Conservation (phyloP, 2,329 filamentous ascomycete species). For the Apiospora aurea region DNA sequence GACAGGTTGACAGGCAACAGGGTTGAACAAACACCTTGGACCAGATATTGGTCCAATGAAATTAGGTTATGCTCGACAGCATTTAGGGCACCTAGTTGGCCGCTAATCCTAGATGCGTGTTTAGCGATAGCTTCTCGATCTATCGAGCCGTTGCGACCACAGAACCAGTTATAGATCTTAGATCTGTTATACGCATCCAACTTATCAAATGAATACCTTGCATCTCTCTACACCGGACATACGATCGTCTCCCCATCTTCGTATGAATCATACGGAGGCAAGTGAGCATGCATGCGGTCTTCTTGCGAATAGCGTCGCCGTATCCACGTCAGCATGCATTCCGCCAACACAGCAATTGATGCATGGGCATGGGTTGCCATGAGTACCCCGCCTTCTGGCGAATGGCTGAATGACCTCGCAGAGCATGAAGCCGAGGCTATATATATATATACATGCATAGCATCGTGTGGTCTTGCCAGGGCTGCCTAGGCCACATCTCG, state of each 20-base stretch:
- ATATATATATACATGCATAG: not conserved
- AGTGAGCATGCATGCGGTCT: not conserved
- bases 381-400: not conserved
- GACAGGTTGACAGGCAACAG: not conserved
- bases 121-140: not conserved
- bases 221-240: not conserved
- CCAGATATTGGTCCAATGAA: not conserved
- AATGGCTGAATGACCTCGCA: not conserved
- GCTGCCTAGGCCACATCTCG: too few species aligned
- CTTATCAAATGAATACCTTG: not conserved
- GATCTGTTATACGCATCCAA: not conserved
- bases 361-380: not conserved
- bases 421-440: not conserved
- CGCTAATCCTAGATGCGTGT: not conserved
- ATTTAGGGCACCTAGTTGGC: not conserved
- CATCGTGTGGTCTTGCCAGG: not conserved
- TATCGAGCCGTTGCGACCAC: not conserved
- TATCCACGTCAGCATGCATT: conserved; percentile 7
- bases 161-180: not conserved
- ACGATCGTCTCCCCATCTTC: too few species aligned
- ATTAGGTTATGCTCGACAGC: not conserved
- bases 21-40: not conserved
- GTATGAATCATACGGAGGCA: too few species aligned
- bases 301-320: not conserved
- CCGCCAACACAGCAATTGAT: not conserved